Evolutionary conservation across 225 moss, liverwort and hornwort species (phyloP).

Genomic region (Marchantia polymorpha): DNA sequence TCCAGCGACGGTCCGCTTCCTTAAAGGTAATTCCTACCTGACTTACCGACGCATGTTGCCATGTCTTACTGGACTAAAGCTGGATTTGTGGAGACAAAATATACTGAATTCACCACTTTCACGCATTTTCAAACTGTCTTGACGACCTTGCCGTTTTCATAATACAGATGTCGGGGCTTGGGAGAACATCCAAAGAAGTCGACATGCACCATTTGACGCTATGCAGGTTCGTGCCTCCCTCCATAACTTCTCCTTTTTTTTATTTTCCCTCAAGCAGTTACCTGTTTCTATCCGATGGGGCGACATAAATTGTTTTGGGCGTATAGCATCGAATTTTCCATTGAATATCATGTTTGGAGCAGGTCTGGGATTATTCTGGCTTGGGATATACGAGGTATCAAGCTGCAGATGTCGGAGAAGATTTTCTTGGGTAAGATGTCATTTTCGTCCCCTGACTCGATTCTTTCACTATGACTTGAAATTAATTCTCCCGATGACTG

Average conservation of each 20-base stretch:
- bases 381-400: constrained; percentile 82
- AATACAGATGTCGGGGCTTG: constrained; percentile 79
- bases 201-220: constrained; percentile 62
- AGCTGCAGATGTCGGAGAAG: constrained; percentile 82
- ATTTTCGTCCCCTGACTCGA: background rate
- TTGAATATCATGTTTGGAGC: constrained; percentile 1
- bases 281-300: background rate
- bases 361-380: constrained; percentile 96
- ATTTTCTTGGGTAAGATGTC: constrained; percentile 68
- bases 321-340: background rate
- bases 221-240: constrained; percentile 65
- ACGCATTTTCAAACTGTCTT: background rate
- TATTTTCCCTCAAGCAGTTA: too few species aligned
- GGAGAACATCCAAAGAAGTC: constrained; percentile 56
- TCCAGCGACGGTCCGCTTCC: constrained; percentile 77
- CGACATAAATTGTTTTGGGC: background rate
- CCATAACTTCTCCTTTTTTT: too few species aligned
- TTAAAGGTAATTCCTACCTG: constrained; percentile 52
- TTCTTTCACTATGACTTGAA: background rate
- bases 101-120: background rate
- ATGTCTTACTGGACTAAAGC: background rate
- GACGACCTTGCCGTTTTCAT: constrained; percentile 1
- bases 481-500: background rate
- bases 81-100: background rate
- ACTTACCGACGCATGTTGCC: too few species aligned